Evolutionary conservation across 805 yeast species (phyloP).

Genomic region (Osmozyma mogii): DNA sequence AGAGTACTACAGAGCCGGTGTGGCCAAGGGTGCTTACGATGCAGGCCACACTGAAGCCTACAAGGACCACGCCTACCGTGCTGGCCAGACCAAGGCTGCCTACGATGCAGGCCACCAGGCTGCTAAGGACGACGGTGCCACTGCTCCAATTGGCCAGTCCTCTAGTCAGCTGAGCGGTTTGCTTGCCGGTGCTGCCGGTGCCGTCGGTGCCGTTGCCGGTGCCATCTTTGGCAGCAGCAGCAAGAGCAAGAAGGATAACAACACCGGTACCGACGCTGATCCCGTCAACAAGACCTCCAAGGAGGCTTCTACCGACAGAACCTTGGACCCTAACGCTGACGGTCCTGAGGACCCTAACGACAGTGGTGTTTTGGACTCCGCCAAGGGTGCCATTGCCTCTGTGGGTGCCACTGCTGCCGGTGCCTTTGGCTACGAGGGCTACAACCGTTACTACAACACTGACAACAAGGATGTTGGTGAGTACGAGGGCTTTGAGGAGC

Average conservation of each 20-base stretch:
- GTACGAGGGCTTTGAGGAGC: conserved; percentile 1
- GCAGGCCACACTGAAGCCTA: conserved; percentile 3
- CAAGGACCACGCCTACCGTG: too few relatives aligned
- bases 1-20: conserved; percentile 13
- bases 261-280: not conserved
- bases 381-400: conserved; percentile 13
- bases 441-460: conserved; percentile 9
- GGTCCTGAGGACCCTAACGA: not conserved
- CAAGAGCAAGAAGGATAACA: conserved; percentile 1
- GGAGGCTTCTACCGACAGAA: not conserved
- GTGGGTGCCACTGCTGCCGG: conserved; percentile 16
- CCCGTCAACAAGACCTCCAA: not conserved
- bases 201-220: conserved; percentile 4
- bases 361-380: conserved; percentile 7
- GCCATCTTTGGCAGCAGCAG: conserved; percentile 5
- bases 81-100: conserved; percentile 8
- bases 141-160: conserved; percentile 6
- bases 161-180: too few relatives aligned
- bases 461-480: conserved; percentile 6
- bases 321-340: not conserved
- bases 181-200: conserved; percentile 8
- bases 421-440: conserved; percentile 14
- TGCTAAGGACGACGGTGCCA: not conserved
- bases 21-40: conserved; percentile 13
- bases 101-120: conserved; percentile 1